phyloP scores from a whole-genome alignment of 352 stramenopile genomes.

The Phytophthora pluvialis region DNA sequence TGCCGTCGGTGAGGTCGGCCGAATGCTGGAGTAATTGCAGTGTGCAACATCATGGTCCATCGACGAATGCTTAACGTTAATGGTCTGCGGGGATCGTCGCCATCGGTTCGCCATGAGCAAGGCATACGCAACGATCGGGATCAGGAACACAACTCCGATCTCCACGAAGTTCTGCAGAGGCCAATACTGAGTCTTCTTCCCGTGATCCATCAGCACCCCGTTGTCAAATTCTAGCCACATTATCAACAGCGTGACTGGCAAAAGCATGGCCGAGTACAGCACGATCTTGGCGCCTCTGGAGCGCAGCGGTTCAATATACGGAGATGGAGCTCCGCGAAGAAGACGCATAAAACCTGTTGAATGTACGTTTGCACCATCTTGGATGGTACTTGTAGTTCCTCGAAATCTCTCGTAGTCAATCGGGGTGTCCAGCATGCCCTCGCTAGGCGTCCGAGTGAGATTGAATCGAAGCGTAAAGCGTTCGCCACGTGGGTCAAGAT shows the following conservation, averaged over 20 bases:
- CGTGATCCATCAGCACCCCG: constrained; percentile 37
- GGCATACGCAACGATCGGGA: constrained; percentile 35
- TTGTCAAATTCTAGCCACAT: constrained; percentile 48
- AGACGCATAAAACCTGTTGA: background rate
- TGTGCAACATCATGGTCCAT: constrained; percentile 2
- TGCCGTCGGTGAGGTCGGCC: constrained; percentile 18
- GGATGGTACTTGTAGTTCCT: constrained; percentile 8
- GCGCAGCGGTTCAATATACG: constrained; percentile 46
- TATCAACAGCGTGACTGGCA: constrained; percentile 30
- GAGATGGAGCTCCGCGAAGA: constrained; percentile 16
- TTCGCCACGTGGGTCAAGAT: constrained; percentile 31
- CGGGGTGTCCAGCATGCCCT: constrained; percentile 18
- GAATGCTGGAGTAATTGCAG: constrained; percentile 30
- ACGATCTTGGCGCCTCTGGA: constrained; percentile 33
- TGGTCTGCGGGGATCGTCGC: constrained; percentile 2
- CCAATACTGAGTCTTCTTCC: constrained; percentile 50
- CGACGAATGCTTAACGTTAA: constrained; percentile 9
- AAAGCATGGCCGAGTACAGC: constrained; percentile 39
- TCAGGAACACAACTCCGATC: constrained; percentile 42
- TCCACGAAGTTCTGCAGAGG: constrained; percentile 58
- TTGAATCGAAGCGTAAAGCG: constrained; percentile 38
- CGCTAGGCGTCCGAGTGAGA: constrained; percentile 38
- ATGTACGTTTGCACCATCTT: background rate
- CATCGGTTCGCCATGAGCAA: constrained; percentile 31
- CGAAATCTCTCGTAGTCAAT: constrained; percentile 39